A percentile compares a stretch with the other conserved stretches of the same genome.
Evolutionary conservation across 805 yeast genomes (phyloP).

Genomic region (Dipodascus albidus): DNA sequence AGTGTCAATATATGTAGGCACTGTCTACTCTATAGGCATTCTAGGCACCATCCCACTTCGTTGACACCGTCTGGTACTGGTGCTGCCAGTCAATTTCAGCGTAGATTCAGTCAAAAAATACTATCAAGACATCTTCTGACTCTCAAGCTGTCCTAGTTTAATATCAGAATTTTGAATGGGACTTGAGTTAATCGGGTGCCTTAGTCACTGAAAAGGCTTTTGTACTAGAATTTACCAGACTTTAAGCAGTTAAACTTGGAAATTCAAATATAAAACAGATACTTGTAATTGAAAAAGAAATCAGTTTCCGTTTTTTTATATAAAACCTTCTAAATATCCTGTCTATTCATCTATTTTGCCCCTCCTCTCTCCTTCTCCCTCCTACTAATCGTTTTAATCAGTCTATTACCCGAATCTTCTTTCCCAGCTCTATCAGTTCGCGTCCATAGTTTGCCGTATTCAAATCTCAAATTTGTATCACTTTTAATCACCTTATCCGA

Average conservation of each 20-base stretch:
- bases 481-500: not conserved
- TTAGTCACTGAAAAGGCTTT: not conserved
- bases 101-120: not conserved
- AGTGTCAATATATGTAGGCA: not conserved
- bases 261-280: not conserved
- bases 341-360: not conserved
- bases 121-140: too few relatives aligned
- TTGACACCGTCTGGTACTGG: not conserved
- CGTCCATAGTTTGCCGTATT: too few relatives aligned
- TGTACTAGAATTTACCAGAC: not conserved
- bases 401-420: too few relatives aligned
- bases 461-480: too few relatives aligned
- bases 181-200: not conserved
- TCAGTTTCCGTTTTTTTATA: not conserved
- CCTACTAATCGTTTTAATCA: too few relatives aligned
- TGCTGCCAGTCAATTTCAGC: not conserved
- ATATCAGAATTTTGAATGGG: not conserved
- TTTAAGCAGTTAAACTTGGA: not conserved
- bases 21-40: too few relatives aligned
- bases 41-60: too few relatives aligned
- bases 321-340: not conserved
- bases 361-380: not conserved
- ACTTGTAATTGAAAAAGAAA: not conserved
- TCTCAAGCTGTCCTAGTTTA: not conserved
- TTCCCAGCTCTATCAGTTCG: too few relatives aligned